These are phyloP conservation scores for Lepiota brunneoincarnata DNA, from an alignment of 768 basidiomycete species.

Conservation along the genomic window DNA sequence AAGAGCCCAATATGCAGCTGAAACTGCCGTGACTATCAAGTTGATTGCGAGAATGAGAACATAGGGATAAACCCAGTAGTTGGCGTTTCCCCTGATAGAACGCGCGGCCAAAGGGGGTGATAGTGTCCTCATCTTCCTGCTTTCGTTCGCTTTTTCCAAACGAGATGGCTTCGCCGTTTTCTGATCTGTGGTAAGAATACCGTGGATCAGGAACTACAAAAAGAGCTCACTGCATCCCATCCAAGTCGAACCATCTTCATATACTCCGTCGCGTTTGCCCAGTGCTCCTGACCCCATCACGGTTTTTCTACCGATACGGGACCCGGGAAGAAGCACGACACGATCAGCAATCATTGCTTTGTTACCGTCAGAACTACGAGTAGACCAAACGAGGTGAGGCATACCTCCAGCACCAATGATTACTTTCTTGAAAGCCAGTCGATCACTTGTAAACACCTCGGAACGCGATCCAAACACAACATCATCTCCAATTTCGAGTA, in stretches of 20 bases:
- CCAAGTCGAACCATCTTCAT: constrained; percentile 44
- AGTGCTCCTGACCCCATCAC: constrained; percentile 51
- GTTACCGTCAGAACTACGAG: neutral
- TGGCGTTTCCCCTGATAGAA: constrained; percentile 38
- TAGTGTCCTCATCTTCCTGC: constrained; percentile 22
- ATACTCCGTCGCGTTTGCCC: constrained; percentile 35
- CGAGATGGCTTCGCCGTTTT: constrained; percentile 38
- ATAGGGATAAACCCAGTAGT: constrained; percentile 41
- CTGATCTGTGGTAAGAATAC: constrained; percentile 14
- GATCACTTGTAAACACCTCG: constrained; percentile 42
- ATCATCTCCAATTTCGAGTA: constrained; percentile 46
- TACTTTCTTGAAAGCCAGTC: constrained; percentile 36
- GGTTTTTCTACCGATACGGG: constrained; percentile 34
- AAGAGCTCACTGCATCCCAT: constrained; percentile 37
- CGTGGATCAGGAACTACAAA: neutral
- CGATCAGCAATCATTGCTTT: constrained; percentile 48
- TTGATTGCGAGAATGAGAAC: constrained; percentile 33
- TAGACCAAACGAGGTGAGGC: neutral
- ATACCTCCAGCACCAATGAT: constrained; percentile 38
- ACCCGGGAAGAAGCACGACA: constrained; percentile 41
- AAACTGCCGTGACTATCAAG: constrained; percentile 31
- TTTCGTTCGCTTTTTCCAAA: constrained; percentile 26
- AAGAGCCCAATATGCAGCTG: constrained; percentile 41
- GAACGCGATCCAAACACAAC: constrained; percentile 51
- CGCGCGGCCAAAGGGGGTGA: constrained; percentile 42